Evolutionary conservation across 2,329 filamentous ascomycete species (phyloP), one percentile per base, ranked within the genome.

Genomic region (Arthrocladium fulminans): DNA sequence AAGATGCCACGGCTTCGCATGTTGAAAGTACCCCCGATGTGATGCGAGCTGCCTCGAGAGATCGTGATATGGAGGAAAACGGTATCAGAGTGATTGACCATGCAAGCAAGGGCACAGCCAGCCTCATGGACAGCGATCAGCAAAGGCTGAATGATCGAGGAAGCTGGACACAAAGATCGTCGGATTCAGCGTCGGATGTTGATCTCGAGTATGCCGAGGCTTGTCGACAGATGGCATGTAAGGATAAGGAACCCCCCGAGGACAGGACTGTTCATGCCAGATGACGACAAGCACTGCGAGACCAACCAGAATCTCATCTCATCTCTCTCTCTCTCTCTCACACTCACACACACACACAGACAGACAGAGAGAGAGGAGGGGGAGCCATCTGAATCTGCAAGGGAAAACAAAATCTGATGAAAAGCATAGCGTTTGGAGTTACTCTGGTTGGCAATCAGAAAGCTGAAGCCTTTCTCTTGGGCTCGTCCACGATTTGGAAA

Each of bases 201-300:
- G 52, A 56, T 42, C 22, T 57, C 23, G 56, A 57, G 35, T 59
- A 59, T 45, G 56, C 56, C 23, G 49, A 52, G 51, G 55, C 54
- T 3, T 52, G 57, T 17, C 41, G 56, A 25, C 43, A 57, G 27
- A 47, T 59, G 48, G 55, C 55, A 12, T 27, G 22, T 23, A 49
- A 54, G 41, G 53, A 52, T 20, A 55, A 51, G 41, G 50, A 48
- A 27, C 47, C 41, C 17, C 19, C 10, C 8, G 30, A 45, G 24
- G 42, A 45, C 24, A 45, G 30, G 7, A 35, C n/a, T n/a, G n/a
- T n/a, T n/a, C n/a, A n/a, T n/a, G n/a, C n/a, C n/a, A n/a, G n/a
- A n/a, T n/a, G n/a, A n/a, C n/a, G n/a, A n/a, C n/a, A n/a, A n/a
- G n/a, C n/a, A n/a, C n/a, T n/a, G n/a, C n/a, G n/a, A n/a, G n/a